Percentiles rank a stretch among this genome's conserved stretches.
These are phyloP conservation scores for Kandelia obovata DNA, from an alignment of 345 rosid genomes.

Conservation along the genomic window DNA sequence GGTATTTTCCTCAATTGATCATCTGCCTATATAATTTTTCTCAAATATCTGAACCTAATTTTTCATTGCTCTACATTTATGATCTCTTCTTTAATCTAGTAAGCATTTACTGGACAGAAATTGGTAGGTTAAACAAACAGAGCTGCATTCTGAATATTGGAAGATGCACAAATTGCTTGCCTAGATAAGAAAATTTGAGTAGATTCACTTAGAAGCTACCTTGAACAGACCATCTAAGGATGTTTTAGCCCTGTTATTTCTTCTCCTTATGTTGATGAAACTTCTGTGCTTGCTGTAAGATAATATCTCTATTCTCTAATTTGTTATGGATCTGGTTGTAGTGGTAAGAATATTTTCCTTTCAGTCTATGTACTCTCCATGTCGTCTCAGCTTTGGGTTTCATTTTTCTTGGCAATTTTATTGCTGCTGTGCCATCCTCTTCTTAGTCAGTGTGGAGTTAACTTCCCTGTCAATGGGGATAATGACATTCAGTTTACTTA, in stretches of 20 bases:
- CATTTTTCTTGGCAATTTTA: not conserved
- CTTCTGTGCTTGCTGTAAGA: not conserved
- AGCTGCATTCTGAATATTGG: slow-evolving; percentile 7
- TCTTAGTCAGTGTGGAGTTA: not conserved
- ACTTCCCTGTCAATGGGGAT: not conserved
- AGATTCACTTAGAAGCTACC: not conserved
- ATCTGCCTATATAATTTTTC: not conserved
- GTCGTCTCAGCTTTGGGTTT: not conserved
- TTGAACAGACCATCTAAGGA: not conserved
- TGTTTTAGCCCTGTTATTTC: not conserved
- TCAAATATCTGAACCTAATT: not conserved
- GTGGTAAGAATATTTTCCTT: not conserved
- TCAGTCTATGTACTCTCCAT: not conserved
- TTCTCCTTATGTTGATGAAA: not conserved
- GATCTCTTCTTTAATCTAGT: not conserved
- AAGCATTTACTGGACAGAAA: not conserved
- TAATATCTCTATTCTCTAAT: not conserved
- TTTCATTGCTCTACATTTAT: not conserved
- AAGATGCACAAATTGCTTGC: not conserved
- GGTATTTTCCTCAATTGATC: slow-evolving; percentile 35
- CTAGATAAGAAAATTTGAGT: not conserved
- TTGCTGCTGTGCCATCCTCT: not conserved
- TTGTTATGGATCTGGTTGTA: not conserved
- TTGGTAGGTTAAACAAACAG: not conserved
- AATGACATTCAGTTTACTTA: not conserved